A percentile compares a stretch with the other conserved stretches of the same genome.
These are phyloP conservation scores for Rubroboletus satanas DNA, from an alignment of 768 basidiomycete genomes.

Conservation along the genomic window DNA sequence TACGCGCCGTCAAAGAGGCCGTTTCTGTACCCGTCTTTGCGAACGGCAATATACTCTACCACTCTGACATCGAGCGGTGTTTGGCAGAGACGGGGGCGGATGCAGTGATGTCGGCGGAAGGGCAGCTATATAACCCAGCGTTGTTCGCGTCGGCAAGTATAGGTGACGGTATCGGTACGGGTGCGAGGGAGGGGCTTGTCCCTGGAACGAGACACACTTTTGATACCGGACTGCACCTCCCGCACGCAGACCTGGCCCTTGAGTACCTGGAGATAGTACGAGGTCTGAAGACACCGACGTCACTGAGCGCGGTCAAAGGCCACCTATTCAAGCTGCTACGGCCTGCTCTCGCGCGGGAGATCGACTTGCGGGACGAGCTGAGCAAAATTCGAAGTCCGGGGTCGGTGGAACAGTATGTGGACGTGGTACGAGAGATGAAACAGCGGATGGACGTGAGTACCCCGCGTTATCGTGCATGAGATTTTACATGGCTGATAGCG, in stretches of 20 bases:
- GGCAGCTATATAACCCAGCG: conserved; percentile 88
- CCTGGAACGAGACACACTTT: conserved; percentile 18
- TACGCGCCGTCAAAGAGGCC: conserved; percentile 84
- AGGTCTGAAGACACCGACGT: conserved; percentile 57
- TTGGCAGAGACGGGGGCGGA: conserved; percentile 83
- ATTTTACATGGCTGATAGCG: neutral
- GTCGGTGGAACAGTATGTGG: conserved; percentile 38
- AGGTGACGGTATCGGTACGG: conserved; percentile 6
- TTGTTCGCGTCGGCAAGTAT: conserved; percentile 48
- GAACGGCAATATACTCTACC: conserved; percentile 91
- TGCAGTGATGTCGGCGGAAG: conserved; percentile 94
- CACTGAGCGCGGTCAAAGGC: conserved; percentile 76
- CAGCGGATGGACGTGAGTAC: conserved; percentile 49
- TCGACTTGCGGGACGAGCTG: conserved; percentile 70
- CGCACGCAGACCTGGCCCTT: conserved; percentile 63
- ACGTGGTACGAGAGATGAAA: conserved; percentile 58
- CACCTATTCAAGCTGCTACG: conserved; percentile 92
- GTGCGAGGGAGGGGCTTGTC: neutral
- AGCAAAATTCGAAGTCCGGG: conserved; percentile 43
- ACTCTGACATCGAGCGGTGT: conserved; percentile 77
- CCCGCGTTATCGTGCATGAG: neutral
- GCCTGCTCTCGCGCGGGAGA: conserved; percentile 62
- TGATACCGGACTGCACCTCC: conserved; percentile 48
- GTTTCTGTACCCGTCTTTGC: conserved; percentile 93
- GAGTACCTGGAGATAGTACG: conserved; percentile 85